Evolutionary conservation across 495 filamentous ascomycete genomes (phyloP).

Genomic region (Penicillium riverlandense): DNA sequence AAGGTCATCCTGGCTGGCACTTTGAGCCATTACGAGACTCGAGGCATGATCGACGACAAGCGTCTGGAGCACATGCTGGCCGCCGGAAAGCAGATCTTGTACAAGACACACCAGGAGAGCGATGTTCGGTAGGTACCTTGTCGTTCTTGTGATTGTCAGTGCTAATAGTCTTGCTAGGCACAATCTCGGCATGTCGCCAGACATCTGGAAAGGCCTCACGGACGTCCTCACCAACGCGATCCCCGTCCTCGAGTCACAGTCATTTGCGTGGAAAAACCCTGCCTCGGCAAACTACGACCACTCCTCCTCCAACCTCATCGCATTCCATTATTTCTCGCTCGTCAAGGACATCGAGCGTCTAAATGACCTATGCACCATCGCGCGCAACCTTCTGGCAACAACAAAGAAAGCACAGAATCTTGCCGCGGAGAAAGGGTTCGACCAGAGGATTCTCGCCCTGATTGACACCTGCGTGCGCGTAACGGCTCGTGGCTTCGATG

Average conservation of each 20-base stretch:
- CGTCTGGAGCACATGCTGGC: constrained; percentile 43
- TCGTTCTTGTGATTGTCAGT: not conserved
- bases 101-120: constrained; percentile 45
- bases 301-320: constrained; percentile 62
- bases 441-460: constrained; percentile 74
- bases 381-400: constrained; percentile 74
- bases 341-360: constrained; percentile 77
- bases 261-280: constrained; percentile 52
- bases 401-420: constrained; percentile 80
- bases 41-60: constrained; percentile 46
- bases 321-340: constrained; percentile 64
- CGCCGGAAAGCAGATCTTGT: constrained; percentile 42
- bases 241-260: constrained; percentile 55
- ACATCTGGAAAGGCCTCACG: constrained; percentile 65
- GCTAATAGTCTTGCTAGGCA: constrained; percentile 13
- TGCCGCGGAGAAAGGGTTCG: constrained; percentile 70
- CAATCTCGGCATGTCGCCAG: constrained; percentile 49
- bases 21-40: constrained; percentile 43
- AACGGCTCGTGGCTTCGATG: constrained; percentile 83
- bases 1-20: constrained; percentile 43
- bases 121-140: constrained; percentile 33
- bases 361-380: constrained; percentile 78
- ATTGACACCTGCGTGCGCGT: constrained; percentile 82
- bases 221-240: constrained; percentile 53
- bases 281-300: constrained; percentile 46